phyloP scores from a whole-genome alignment of 1,139 yeast species.

The Arxiozyma slooffiae region DNA sequence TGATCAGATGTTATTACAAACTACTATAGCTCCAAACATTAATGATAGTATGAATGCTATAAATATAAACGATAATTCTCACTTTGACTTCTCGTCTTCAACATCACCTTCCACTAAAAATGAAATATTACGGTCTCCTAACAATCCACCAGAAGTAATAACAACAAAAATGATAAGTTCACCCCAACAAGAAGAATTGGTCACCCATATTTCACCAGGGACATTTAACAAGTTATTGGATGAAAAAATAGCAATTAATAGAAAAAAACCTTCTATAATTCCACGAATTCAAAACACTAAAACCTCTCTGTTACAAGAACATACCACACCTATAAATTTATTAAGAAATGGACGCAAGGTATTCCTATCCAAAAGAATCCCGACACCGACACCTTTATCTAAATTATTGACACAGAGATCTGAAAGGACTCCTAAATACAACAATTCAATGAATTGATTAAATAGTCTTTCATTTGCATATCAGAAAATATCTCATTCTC shows the following conservation, averaged over 20 bases:
- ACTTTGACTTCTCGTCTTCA: constrained; percentile 1
- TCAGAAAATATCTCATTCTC: neutral
- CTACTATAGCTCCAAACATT: neutral
- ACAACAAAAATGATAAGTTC: neutral
- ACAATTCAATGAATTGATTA: neutral
- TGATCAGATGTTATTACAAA: neutral
- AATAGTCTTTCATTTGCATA: neutral
- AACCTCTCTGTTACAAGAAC: neutral
- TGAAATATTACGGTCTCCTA: too few species aligned
- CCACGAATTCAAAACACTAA: neutral
- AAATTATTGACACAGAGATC: constrained; percentile 2
- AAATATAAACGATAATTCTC: neutral
- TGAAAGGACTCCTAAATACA: too few species aligned
- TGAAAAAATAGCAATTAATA: neutral
- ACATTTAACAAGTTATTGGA: neutral
- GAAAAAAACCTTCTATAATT: neutral
- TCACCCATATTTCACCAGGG: neutral
- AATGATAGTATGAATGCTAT: neutral
- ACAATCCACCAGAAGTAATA: neutral
- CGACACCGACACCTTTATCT: constrained; percentile 21
- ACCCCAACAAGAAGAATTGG: neutral
- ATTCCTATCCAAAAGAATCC: constrained; percentile 5
- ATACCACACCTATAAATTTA: neutral
- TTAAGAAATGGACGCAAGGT: neutral
- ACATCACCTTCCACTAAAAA: neutral